Evolutionary conservation across 352 stramenopile genomes (phyloP).

Genomic region (Globisporangium cederbergense): DNA sequence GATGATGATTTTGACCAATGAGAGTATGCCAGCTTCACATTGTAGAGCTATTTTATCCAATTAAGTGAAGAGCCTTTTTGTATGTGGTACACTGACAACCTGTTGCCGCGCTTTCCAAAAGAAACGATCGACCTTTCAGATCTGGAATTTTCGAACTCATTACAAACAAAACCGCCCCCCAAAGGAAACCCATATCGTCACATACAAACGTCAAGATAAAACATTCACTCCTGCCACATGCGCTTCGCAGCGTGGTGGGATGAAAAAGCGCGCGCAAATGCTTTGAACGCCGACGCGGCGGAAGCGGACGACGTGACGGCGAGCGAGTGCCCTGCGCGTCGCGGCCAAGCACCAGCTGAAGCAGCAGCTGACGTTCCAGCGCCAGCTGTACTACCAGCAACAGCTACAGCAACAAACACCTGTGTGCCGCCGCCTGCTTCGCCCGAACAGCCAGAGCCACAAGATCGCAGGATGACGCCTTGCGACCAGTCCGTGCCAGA

Average conservation of each 20-base stretch:
- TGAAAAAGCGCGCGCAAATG: slow-evolving; percentile 13
- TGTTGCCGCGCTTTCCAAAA: too few relatives aligned
- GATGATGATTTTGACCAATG: too few relatives aligned
- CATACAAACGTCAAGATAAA: slow-evolving; percentile 17
- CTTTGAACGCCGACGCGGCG: slow-evolving; percentile 4
- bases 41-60: too few relatives aligned
- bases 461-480: slow-evolving; percentile 6
- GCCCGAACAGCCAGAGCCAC: neutral
- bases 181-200: neutral
- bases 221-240: slow-evolving; percentile 3
- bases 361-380: neutral
- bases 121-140: slow-evolving; percentile 4
- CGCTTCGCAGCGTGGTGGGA: neutral
- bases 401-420: neutral
- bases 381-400: neutral
- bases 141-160: slow-evolving; percentile 19
- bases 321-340: neutral
- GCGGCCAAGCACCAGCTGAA: neutral
- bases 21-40: too few relatives aligned
- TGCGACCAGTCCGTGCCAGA: neutral
- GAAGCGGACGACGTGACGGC: neutral
- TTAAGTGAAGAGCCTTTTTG: neutral
- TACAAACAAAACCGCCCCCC: neutral
- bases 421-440: neutral
- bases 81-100: neutral